Percentiles rank a stretch among this genome's conserved stretches.
These are phyloP conservation scores for Trametes coccinea DNA, from an alignment of 768 basidiomycete species.

Conservation along the genomic window DNA sequence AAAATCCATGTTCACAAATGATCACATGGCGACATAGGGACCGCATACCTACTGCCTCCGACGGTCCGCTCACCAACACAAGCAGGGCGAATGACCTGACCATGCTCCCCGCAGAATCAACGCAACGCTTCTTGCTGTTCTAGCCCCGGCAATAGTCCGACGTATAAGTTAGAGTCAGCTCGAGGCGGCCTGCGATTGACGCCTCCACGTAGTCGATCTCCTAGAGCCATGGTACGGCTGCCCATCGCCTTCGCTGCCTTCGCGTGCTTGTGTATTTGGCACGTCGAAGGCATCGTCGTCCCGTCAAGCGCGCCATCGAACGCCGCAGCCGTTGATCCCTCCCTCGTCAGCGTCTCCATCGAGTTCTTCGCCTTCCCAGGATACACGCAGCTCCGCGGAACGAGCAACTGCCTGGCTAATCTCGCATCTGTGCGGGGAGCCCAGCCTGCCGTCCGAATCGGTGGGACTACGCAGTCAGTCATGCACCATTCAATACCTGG, in stretches of 20 bases:
- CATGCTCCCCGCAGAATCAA: neutral
- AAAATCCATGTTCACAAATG: neutral
- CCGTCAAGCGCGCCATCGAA: constrained; percentile 32
- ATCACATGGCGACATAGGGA: neutral
- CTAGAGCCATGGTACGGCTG: constrained; percentile 1
- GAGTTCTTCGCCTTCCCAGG: constrained; percentile 44
- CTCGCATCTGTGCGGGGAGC: constrained; percentile 34
- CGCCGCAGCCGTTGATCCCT: constrained; percentile 32
- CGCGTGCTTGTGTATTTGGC: neutral
- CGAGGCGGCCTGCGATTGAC: neutral
- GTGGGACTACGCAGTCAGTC: constrained; percentile 41
- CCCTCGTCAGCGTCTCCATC: constrained; percentile 37
- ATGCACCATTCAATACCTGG: neutral
- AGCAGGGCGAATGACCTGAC: neutral
- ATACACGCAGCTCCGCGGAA: constrained; percentile 35
- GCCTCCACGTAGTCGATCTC: neutral
- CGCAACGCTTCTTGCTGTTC: neutral
- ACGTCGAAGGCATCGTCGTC: constrained; percentile 15
- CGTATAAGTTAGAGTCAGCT: constrained; percentile 1
- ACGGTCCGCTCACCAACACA: constrained; percentile 2
- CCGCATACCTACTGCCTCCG: neutral
- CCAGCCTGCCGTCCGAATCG: constrained; percentile 38
- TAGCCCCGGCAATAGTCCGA: constrained; percentile 11
- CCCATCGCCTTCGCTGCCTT: neutral
- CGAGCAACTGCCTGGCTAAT: constrained; percentile 36